A percentile compares a stretch with the other conserved stretches of the same genome.
Evolutionary conservation across 495 filamentous ascomycete genomes (phyloP).

Genomic region (Hypomontagnella submonticulosa): DNA sequence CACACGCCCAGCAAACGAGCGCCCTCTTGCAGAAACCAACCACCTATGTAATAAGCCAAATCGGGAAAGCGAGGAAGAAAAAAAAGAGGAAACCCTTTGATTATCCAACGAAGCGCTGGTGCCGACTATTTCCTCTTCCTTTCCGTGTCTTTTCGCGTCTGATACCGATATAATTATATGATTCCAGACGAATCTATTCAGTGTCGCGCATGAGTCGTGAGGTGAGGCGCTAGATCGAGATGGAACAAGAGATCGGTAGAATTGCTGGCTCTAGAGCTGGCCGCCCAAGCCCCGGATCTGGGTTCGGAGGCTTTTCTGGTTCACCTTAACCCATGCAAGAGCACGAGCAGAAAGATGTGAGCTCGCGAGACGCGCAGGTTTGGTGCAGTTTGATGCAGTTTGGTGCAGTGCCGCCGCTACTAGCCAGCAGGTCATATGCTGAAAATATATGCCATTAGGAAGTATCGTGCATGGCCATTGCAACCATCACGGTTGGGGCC

Average conservation of each 20-base stretch:
- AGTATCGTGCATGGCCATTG: constrained; percentile 48
- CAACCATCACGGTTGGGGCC: constrained; percentile 49
- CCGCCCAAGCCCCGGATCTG: constrained; percentile 38
- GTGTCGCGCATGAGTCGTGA: constrained; percentile 34
- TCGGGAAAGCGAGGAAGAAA: constrained; percentile 3
- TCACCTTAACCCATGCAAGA: constrained; percentile 42
- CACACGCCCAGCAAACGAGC: constrained; percentile 13
- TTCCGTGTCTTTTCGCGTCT: constrained; percentile 9
- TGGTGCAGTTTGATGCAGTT: constrained; percentile 30
- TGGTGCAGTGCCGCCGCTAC: constrained; percentile 34
- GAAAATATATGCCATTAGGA: constrained; percentile 44
- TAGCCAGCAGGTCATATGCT: constrained; percentile 49
- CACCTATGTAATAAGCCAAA: constrained; percentile 22
- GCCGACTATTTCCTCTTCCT: constrained; percentile 17
- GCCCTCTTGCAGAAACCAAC: constrained; percentile 16
- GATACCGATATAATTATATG: constrained; percentile 12
- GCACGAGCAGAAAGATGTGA: constrained; percentile 35
- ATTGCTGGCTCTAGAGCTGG: constrained; percentile 40
- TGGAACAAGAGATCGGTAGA: constrained; percentile 36
- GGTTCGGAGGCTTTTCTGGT: constrained; percentile 43
- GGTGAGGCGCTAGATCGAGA: constrained; percentile 40
- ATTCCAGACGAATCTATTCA: constrained; percentile 28
- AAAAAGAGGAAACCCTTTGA: constrained; percentile 3
- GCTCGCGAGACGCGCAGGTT: constrained; percentile 38
- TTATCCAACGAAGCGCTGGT: constrained; percentile 29